These are phyloP conservation scores for Fusarium burgessii DNA, from an alignment of 2,329 filamentous ascomycete genomes.

Conservation along the genomic window DNA sequence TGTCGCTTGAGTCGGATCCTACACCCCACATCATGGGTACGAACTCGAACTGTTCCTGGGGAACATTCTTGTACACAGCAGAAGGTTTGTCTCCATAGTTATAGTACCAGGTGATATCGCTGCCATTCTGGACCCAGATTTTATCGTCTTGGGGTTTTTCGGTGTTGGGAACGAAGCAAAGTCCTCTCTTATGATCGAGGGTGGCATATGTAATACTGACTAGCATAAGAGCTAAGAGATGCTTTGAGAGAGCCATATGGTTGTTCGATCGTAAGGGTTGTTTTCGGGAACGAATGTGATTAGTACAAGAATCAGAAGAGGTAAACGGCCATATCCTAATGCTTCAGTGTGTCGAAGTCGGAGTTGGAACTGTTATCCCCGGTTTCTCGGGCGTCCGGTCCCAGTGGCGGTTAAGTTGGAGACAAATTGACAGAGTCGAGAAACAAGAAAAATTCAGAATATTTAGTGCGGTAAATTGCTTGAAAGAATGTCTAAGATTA, in stretches of 20 bases:
- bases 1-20: constrained; percentile 60
- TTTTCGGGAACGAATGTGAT: neutral
- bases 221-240: constrained; percentile 38
- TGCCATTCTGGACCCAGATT: constrained; percentile 69
- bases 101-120: constrained; percentile 85
- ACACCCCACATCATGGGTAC: constrained; percentile 85
- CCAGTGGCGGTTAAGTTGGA: neutral
- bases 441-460: neutral
- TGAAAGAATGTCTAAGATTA: neutral
- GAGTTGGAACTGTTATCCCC: neutral
- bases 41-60: constrained; percentile 74
- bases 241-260: constrained; percentile 23
- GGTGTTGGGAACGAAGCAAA: constrained; percentile 73
- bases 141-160: constrained; percentile 70
- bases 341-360: neutral
- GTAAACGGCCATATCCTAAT: neutral
- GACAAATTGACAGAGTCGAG: neutral
- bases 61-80: constrained; percentile 58
- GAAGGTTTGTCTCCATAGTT: constrained; percentile 76
- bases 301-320: neutral
- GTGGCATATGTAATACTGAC: constrained; percentile 45
- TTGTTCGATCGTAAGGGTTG: neutral
- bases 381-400: neutral
- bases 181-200: constrained; percentile 72
- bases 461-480: neutral